A percentile compares a stretch with the other conserved stretches of the same genome.
phyloP scores from a whole-genome alignment of 495 filamentous ascomycete species.

The Penicillium diatomitis region DNA sequence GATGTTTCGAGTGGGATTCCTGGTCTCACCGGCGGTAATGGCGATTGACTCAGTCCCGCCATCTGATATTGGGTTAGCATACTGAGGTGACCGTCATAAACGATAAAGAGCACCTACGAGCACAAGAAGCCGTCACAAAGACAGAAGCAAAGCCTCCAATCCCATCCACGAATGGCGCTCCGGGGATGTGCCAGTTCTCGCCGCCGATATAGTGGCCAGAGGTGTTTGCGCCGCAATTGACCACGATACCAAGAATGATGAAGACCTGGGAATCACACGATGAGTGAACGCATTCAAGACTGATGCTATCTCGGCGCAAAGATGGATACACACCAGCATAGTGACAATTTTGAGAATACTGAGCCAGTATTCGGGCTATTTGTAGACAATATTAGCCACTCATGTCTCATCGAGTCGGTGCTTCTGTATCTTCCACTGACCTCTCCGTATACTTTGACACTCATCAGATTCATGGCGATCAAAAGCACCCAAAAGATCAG shows the following conservation, averaged over 20 bases:
- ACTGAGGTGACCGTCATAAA: no score
- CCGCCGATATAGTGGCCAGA: conserved; percentile 36
- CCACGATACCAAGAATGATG: conserved; percentile 41
- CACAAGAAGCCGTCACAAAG: conserved; percentile 44
- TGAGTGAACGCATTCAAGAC: background rate
- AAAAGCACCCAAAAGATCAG: conserved; percentile 44
- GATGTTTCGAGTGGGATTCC: conserved; percentile 35
- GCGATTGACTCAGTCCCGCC: conserved; percentile 50
- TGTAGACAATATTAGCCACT: no score
- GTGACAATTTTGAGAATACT: conserved; percentile 47
- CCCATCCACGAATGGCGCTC: conserved; percentile 44
- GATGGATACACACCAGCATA: conserved; percentile 33
- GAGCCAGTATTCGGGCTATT: conserved; percentile 45
- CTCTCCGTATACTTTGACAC: conserved; percentile 46
- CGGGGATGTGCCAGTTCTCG: conserved; percentile 33
- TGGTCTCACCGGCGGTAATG: conserved; percentile 46
- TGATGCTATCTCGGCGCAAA: background rate
- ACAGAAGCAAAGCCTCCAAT: conserved; percentile 45
- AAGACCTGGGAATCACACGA: conserved; percentile 31
- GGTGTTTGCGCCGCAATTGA: conserved; percentile 42
- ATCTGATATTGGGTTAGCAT: conserved; percentile 3
- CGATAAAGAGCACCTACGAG: background rate
- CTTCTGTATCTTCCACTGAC: conserved; percentile 13
- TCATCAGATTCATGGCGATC: conserved; percentile 39
- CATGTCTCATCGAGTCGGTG: no score